Conservation (phyloP, 75 land plant genomes). For the Selaginella moellendorffii region DNA sequence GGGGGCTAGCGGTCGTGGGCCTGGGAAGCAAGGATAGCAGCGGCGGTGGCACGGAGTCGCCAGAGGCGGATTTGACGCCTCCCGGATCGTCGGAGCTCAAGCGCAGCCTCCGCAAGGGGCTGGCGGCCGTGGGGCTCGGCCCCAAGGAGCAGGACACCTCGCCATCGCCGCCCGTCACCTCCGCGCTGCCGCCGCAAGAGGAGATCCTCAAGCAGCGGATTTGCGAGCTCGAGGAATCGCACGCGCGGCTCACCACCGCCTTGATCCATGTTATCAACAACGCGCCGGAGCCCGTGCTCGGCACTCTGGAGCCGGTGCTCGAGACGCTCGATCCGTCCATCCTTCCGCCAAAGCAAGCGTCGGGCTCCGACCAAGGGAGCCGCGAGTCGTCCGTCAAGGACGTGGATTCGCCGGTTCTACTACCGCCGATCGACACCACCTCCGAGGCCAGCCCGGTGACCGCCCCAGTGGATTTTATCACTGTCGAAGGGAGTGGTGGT, state of each 20-base stretch:
- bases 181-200: background rate
- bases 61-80: background rate
- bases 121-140: background rate
- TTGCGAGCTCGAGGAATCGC: background rate
- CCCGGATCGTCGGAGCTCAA: background rate
- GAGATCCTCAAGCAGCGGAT: background rate
- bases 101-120: background rate
- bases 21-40: background rate
- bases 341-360: background rate
- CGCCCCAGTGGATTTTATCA: background rate
- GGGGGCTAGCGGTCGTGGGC: background rate
- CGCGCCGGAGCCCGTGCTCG: background rate
- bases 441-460: background rate
- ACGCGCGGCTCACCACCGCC: background rate
- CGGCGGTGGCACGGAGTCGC: background rate
- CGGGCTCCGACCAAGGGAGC: background rate
- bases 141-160: background rate
- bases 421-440: background rate
- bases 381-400: background rate
- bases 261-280: background rate
- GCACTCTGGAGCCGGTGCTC: background rate
- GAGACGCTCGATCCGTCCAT: background rate
- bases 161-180: background rate
- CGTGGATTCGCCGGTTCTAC: background rate
- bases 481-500: no score